Conservation (phyloP, 768 basidiomycete species). For the Gloeostereum incarnatum region DNA sequence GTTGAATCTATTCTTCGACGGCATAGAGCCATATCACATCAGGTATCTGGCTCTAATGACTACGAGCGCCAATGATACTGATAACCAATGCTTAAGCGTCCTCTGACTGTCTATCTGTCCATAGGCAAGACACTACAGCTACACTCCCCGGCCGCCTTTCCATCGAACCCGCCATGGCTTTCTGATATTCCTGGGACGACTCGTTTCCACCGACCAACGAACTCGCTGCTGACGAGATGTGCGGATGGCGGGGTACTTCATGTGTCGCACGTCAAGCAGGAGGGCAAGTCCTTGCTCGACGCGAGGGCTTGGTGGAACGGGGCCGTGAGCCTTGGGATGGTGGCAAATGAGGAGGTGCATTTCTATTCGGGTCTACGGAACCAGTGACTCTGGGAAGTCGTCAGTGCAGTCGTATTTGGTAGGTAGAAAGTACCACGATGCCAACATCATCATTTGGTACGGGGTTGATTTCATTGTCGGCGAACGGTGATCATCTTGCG, state of each 20-base stretch:
- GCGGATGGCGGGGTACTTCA: constrained; percentile 39
- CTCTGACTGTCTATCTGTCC: constrained; percentile 22
- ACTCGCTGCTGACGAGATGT: constrained; percentile 45
- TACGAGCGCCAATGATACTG: background rate
- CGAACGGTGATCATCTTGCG: too few species aligned
- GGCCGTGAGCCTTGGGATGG: constrained; percentile 23
- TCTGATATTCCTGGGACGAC: constrained; percentile 29
- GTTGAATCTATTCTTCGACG: constrained; percentile 45
- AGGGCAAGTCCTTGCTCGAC: constrained; percentile 41
- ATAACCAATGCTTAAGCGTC: constrained; percentile 19
- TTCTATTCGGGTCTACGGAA: constrained; percentile 4
- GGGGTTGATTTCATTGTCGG: too few species aligned
- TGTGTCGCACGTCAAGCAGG: constrained; percentile 51
- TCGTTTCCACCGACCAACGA: constrained; percentile 26
- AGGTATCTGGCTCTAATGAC: constrained; percentile 27
- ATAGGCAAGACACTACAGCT: constrained; percentile 30
- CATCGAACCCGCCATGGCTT: constrained; percentile 4
- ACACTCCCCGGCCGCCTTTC: constrained; percentile 19
- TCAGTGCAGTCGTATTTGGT: too few species aligned
- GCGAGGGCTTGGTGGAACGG: constrained; percentile 82
- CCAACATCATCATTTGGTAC: too few species aligned
- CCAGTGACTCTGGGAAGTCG: too few species aligned
- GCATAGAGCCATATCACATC: constrained; percentile 61
- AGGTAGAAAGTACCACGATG: too few species aligned
- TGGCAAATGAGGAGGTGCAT: constrained; percentile 3